Conservation (phyloP, 768 basidiomycete genomes). For the Leucocoprinus birnbaumii region DNA sequence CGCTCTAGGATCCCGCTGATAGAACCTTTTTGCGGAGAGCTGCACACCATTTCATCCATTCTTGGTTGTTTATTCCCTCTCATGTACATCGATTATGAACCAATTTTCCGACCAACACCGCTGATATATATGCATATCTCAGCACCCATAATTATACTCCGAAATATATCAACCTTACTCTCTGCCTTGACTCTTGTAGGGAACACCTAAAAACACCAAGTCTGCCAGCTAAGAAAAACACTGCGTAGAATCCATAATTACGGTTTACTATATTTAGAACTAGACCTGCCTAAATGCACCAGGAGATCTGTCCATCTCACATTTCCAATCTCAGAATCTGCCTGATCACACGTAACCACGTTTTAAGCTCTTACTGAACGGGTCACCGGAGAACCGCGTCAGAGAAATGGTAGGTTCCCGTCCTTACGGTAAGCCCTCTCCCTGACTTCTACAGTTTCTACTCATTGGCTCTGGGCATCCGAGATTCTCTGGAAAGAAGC, state of each 20-base stretch:
- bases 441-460: no score
- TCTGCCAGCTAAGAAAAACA: not conserved
- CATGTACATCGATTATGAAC: not conserved
- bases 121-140: not conserved
- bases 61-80: not conserved
- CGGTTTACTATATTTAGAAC: conserved; percentile 9
- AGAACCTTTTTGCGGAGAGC: not conserved
- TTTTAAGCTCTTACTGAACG: not conserved
- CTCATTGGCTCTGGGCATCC: no score
- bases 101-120: not conserved
- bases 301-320: not conserved
- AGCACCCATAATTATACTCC: not conserved
- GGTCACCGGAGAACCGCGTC: not conserved
- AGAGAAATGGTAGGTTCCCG: not conserved
- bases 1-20: no score
- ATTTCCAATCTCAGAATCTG: conserved; percentile 2
- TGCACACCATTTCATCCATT: not conserved
- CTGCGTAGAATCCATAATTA: not conserved
- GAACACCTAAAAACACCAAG: not conserved
- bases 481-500: not conserved
- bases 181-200: not conserved
- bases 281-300: not conserved
- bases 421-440: not conserved
- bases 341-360: not conserved
- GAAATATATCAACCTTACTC: not conserved